Evolutionary conservation across 2,329 filamentous ascomycete genomes (phyloP), one percentile per base, ranked within the genome.

Genomic region (Exophiala xenobiotica): DNA sequence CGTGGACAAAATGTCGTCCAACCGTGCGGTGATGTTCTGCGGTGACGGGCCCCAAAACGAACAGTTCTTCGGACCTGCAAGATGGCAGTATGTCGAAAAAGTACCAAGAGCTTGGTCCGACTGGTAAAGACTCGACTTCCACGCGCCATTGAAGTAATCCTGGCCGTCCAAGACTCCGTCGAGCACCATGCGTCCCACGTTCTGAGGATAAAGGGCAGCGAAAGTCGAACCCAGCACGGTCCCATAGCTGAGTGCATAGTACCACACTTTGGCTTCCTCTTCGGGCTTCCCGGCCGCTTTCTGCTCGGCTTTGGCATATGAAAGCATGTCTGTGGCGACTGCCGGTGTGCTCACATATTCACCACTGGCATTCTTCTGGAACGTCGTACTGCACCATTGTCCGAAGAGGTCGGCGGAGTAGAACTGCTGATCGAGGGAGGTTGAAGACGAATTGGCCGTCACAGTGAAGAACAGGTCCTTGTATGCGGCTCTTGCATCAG

Each of bases 391-490:
- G 16, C 29, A 33, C 29, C 29, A 33, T 12, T 33, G 29, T 33
- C 29, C 29, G 29, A 5, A 33, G 4, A 33, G 11, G 29, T 12
- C 11, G 3, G 29, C 29, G 4, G 29, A 4, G 29, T 33, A 33
- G 8, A 5, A 33, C 16, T 33, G 29, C 29, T 33, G 4, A 9
- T 4, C 29, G 4, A 33, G 74, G 73, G 1, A 75, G 57, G 2
- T 57, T 42, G 2, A 61, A 48, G 42, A 73, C 66, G 51, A 71
- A 71, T 35, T 72, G 66, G 68, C 83, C 14, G 14, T 46, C 19
- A 12, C 6, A 19, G 4, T 33, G 16, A 33, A 33, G 29, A 33
- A 33, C 8, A 4, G 29, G 8, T 4, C 4, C 4, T 4, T 4
- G n/a, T 14, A 39, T 6, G 4, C 14, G 9, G 4, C 3, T 18